Evolutionary conservation across 768 basidiomycete genomes (phyloP), one percentile per base, ranked within the genome.

Genomic region (Chiua virens): DNA sequence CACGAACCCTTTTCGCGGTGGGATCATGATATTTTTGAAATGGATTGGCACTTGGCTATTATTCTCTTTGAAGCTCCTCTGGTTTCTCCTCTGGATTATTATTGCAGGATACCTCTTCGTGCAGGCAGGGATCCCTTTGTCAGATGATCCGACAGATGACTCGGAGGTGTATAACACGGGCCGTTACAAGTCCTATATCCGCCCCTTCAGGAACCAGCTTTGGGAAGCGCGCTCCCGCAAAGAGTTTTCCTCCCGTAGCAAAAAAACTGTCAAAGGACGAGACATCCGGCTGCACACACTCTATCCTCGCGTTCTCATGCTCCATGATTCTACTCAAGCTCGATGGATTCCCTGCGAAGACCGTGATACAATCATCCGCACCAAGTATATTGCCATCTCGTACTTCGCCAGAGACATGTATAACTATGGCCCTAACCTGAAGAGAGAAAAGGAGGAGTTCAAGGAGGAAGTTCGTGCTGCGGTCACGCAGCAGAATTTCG

Each of bases 361-460:
- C 27, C 27, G 27, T 28, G 27, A 28, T 28, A 28, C 8, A 4
- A 28, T 61, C 32, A 50, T 46, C 11, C 45, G 11, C 22, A 43
- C 37, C 7, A 50, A 44, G 30, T 61, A 48, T n/a, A 36, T 61
- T 20, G 56, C 56, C 13, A 55, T 61, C 21, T 61, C 60, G 2
- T 61, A 53, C 47, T 50, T 46, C 7, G 48, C 51, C n/a, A 5
- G 36, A 0, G 53, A 61, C n/a, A 40, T 61, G 11, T 50, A 50
- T 17, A 28, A 49, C 8, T 14, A 43, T n/a, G 59, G 59, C 13
- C 36, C 42, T 15, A 28, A 52, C 20, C 25, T 42, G 5, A 37
- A 51, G 21, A 15, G n/a, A 18, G 13, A 35, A n/a, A 58, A 47
- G 21, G 43, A 23, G 1, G 7, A 9, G 8, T 58, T 61, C 15